phyloP scores from a whole-genome alignment of 2,329 filamentous ascomycete species.

The Elsinoe perseae region DNA sequence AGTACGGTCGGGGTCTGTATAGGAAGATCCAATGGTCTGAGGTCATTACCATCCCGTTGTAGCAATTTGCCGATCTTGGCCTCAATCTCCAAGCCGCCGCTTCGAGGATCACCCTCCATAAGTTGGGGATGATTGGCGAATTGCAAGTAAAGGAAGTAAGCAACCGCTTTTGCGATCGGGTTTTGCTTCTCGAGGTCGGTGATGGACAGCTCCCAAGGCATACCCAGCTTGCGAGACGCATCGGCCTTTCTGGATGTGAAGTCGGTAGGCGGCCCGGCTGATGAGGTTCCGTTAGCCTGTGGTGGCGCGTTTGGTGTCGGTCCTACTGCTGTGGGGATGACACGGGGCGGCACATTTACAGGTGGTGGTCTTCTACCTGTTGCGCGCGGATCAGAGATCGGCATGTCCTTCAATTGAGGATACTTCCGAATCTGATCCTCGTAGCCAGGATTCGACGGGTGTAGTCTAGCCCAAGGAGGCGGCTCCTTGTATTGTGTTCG shows the following conservation, averaged over 20 bases:
- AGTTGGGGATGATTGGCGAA: conserved; percentile 37
- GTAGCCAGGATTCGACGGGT: conserved; percentile 25
- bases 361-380: neutral
- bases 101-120: conserved; percentile 48
- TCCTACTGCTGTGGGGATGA: neutral
- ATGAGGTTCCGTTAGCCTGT: neutral
- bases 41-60: conserved; percentile 66
- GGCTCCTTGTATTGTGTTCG: conserved; percentile 26
- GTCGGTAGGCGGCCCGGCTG: neutral
- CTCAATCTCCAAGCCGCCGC: conserved; percentile 82
- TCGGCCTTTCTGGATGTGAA: conserved; percentile 3
- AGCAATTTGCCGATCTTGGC: conserved; percentile 70
- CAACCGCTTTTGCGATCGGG: conserved; percentile 7
- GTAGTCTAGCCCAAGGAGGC: conserved; percentile 30
- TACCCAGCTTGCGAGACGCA: neutral
- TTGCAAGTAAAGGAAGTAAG: conserved; percentile 16
- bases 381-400: neutral
- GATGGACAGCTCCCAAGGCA: conserved; percentile 19
- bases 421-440: conserved; percentile 9
- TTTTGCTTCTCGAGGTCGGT: conserved; percentile 11
- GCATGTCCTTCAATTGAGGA: conserved; percentile 5
- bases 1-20: conserved; percentile 66
- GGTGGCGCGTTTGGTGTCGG: neutral
- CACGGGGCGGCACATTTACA: conserved; percentile 3
- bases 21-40: conserved; percentile 56